phyloP scores from a whole-genome alignment of 257 asterid genomes.

The Jasminum sambac region DNA sequence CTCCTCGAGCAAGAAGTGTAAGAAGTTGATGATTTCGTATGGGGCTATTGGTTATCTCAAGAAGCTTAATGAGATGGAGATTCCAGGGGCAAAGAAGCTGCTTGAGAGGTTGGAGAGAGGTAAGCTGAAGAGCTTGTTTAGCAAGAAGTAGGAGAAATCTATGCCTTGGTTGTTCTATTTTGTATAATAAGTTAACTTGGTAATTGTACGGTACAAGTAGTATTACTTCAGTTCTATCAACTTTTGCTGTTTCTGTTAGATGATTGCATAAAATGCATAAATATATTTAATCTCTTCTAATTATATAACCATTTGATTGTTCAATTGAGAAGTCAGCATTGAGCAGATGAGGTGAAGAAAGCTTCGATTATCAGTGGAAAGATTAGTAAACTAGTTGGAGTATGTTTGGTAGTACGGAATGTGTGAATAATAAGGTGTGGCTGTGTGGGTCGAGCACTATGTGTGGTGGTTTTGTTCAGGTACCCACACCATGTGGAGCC shows the following conservation, averaged over 20 bases:
- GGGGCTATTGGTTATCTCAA: conserved; percentile 88
- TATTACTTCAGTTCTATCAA: not conserved
- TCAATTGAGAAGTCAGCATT: not conserved
- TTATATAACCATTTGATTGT: too few species aligned
- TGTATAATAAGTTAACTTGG: not conserved
- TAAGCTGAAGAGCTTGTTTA: conserved; percentile 62
- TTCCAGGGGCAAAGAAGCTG: conserved; percentile 68
- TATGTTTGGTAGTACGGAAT: too few species aligned
- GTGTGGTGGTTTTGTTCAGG: too few species aligned
- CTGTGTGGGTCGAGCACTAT: too few species aligned
- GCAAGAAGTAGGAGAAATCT: conserved; percentile 45
- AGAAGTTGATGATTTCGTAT: conserved; percentile 80
- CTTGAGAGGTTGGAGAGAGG: conserved; percentile 76
- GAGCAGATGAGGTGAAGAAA: not conserved
- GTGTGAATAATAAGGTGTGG: too few species aligned
- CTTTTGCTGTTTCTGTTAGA: not conserved
- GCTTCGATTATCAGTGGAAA: not conserved
- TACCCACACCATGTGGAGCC: too few species aligned
- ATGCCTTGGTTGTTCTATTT: not conserved
- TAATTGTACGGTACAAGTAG: not conserved
- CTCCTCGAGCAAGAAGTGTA: conserved; percentile 74
- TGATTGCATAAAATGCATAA: not conserved
- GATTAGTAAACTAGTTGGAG: not conserved
- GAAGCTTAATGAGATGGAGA: conserved; percentile 70
- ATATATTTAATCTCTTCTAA: conserved; percentile 3